Base-by-base conservation (phyloP, 768 basidiomycete genomes). In the Cyclocybe cylindracea region DNA sequence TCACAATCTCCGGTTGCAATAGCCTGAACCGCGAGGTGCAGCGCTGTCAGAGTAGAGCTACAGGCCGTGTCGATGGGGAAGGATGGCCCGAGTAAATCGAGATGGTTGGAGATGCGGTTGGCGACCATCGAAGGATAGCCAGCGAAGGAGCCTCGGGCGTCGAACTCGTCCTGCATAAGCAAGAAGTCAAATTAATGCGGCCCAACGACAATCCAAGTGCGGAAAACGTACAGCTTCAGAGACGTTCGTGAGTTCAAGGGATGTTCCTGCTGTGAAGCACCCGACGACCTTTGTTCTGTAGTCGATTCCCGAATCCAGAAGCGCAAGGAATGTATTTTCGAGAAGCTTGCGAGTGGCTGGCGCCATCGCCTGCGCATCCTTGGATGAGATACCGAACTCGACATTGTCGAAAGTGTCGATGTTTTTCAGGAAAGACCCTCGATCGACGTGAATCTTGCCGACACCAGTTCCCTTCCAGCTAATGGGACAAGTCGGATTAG, bases 11-110 rank as follows among this genome's bases (percentile, higher is more conserved):
- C 78, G 32, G 59, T 62, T 16, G 63, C 63, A 5, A 82, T 63
- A 0, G 76, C 71, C 31, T 75, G 72, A 2, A 79, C 66, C 2
- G 76, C 80, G 13, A 82, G 68, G 61, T 82, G 79, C 41, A 77
- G 64, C 2, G 76, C 77, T 5, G 68, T 72, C n/a, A 76, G 60
- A 11, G 68, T 70, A 14, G 78, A 80, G 34, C 76, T 79, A 55
- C 80, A 82, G 1, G 78, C 78, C 0, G 77, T 79, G 52, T 82
- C 79, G 0, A 74, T 57, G 5, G 78, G 75, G 33, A 81, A 52
- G 4, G 80, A 82, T 10, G 80, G 81, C 10, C 79, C 79, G 2
- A 61, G 41, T 10, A 73, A 53, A 51, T 75, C 71, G 7, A 77
- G 59, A 48, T 73, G 69, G 53, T 77, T 74, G 1, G 77, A 74